Evolutionary conservation across 139 green algal genomes (phyloP).

Genomic region (Chlamydomonas sp.): DNA sequence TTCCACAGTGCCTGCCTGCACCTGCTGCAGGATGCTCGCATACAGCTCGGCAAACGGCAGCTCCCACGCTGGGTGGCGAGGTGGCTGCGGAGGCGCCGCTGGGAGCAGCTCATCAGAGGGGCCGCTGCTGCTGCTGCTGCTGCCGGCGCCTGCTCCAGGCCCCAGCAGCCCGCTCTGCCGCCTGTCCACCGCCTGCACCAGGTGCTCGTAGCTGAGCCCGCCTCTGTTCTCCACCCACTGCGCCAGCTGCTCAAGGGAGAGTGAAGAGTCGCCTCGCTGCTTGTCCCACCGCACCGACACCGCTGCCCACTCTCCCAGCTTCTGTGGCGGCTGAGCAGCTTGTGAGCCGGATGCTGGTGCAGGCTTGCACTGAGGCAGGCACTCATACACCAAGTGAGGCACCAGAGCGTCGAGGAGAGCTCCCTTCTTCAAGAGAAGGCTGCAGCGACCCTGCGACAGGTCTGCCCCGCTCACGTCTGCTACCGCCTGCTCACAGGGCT

Average conservation of each 20-base stretch:
- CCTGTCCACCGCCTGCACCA: no score
- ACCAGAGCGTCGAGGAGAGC: no score
- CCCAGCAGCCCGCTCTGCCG: not conserved
- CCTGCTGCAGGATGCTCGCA: conserved; percentile 9
- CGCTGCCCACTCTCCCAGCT: conserved; percentile 8
- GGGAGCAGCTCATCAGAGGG: no score
- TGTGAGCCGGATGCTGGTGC: no score
- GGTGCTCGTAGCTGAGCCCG: no score
- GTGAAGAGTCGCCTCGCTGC: conserved; percentile 9
- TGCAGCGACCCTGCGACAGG: no score
- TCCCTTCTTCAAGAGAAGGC: no score
- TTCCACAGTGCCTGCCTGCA: conserved; percentile 16
- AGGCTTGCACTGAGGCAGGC: no score
- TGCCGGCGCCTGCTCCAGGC: not conserved
- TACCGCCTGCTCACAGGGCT: conserved; percentile 4
- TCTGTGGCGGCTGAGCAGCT: no score
- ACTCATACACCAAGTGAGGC: no score
- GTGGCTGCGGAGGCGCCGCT: not conserved
- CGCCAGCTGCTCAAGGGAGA: no score
- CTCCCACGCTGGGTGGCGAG: conserved; percentile 14
- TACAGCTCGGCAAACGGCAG: conserved; percentile 24
- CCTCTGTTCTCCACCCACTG: no score
- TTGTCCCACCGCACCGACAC: conserved; percentile 32
- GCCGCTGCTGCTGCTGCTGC: conserved; percentile 21
- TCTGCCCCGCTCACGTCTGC: conserved; percentile 9